Conservation (phyloP, 2,329 filamentous ascomycete genomes). For the Xylaria sp. region DNA sequence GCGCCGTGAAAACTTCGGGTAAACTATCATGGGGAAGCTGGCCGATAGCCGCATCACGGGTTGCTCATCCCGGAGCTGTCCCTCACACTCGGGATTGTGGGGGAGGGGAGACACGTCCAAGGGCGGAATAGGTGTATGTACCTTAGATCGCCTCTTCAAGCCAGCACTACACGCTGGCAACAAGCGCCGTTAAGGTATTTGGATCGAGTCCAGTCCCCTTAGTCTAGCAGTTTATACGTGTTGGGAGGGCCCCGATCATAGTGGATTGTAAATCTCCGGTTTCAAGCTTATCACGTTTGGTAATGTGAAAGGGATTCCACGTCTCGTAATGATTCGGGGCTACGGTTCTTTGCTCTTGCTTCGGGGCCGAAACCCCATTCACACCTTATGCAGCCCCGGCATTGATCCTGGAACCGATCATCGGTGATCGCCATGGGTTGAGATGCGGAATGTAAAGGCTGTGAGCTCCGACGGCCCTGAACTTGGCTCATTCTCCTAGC, state of each 20-base stretch:
- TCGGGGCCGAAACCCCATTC: neutral
- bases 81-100: slow-evolving; percentile 33
- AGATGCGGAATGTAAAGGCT: neutral
- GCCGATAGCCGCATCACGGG: slow-evolving; percentile 40
- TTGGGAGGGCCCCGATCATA: neutral
- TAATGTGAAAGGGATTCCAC: neutral
- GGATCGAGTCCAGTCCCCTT: neutral
- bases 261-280: neutral
- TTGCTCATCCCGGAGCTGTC: slow-evolving; percentile 33
- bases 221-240: neutral
- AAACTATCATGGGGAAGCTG: slow-evolving; percentile 42
- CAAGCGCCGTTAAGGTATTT: too few species aligned
- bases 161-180: neutral
- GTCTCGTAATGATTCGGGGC: neutral
- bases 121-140: neutral
- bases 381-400: slow-evolving; percentile 5
- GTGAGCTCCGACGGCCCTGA: slow-evolving; percentile 1
- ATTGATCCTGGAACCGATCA: neutral
- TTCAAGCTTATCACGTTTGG: neutral
- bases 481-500: neutral
- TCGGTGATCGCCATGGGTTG: slow-evolving; percentile 7
- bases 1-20: slow-evolving; percentile 44
- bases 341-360: neutral
- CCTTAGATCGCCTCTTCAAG: slow-evolving; percentile 4
- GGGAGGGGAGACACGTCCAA: slow-evolving; percentile 7